phyloP scores from a whole-genome alignment of 768 basidiomycete genomes.

The Termitomyces sp. region DNA sequence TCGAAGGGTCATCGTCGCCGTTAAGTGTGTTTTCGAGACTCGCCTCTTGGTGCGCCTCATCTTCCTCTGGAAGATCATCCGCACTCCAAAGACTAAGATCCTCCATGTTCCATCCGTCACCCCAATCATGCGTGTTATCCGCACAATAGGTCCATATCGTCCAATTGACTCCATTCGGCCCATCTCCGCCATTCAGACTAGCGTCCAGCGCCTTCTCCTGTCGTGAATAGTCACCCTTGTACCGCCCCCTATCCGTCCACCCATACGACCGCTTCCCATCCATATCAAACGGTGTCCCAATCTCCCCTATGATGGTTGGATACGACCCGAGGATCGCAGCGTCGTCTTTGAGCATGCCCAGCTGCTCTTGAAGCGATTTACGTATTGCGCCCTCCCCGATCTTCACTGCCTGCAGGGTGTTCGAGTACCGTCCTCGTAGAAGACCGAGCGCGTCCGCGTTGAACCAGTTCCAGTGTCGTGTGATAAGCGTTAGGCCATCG shows the following conservation, averaged over 20 bases:
- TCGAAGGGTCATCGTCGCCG: constrained; percentile 13
- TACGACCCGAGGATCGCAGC: constrained; percentile 62
- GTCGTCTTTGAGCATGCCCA: constrained; percentile 76
- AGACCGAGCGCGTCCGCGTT: constrained; percentile 94
- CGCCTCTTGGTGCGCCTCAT: constrained; percentile 16
- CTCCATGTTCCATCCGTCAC: constrained; percentile 97
- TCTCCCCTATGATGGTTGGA: constrained; percentile 94
- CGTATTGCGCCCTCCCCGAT: constrained; percentile 85
- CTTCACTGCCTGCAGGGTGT: constrained; percentile 65
- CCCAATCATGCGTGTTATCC: constrained; percentile 83
- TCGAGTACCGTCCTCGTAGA: constrained; percentile 77
- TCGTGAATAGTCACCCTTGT: constrained; percentile 67
- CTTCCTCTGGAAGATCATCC: constrained; percentile 53
- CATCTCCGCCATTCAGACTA: constrained; percentile 75
- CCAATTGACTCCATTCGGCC: constrained; percentile 68
- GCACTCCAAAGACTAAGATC: constrained; percentile 86
- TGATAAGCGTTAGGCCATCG: constrained; percentile 91
- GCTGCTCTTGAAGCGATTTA: constrained; percentile 75
- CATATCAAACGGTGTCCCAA: constrained; percentile 94
- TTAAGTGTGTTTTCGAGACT: neutral
- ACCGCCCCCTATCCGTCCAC: constrained; percentile 60
- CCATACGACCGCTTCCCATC: constrained; percentile 85
- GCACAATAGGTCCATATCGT: constrained; percentile 90
- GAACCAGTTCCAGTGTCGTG: constrained; percentile 91
- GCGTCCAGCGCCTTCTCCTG: constrained; percentile 90